phyloP scores from a whole-genome alignment of 148 eudicot genomes.

The Heliamphora exappendiculata region DNA sequence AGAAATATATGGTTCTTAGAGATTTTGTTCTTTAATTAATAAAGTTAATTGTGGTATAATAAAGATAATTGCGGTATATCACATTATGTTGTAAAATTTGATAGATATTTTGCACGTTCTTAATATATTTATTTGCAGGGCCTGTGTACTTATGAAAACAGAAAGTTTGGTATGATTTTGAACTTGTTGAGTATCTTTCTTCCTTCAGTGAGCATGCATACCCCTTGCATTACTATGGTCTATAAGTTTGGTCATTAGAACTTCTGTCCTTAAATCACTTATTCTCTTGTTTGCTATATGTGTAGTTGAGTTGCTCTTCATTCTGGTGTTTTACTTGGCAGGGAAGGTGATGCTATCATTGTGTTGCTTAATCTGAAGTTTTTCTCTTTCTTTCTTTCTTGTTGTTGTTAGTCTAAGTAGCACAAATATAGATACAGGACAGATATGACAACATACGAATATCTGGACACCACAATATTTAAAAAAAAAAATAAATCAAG shows the following conservation, averaged over 20 bases:
- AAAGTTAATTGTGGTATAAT: neutral
- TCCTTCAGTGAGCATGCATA: neutral
- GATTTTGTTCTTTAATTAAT: neutral
- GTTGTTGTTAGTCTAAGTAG: neutral
- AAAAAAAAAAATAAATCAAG: no score
- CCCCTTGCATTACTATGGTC: neutral
- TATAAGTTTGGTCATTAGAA: neutral
- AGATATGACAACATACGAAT: neutral
- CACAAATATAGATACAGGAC: neutral
- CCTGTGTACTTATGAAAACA: neutral
- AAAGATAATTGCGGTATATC: neutral
- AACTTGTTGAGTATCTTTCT: neutral
- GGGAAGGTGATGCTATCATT: neutral
- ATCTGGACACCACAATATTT: no score
- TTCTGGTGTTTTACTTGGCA: neutral
- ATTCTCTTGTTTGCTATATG: neutral
- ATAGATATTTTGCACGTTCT: neutral
- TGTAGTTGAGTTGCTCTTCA: neutral
- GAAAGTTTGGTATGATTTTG: neutral
- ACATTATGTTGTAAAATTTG: neutral
- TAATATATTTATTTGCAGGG: neutral
- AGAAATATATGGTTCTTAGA: neutral
- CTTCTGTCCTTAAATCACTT: neutral
- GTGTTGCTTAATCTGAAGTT: neutral
- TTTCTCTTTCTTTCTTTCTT: neutral